A percentile compares a stretch with the other conserved stretches of the same genome.
These are phyloP conservation scores for Circinella umbellata DNA, from an alignment of 371 early-diverging fungal genomes.

Conservation along the genomic window DNA sequence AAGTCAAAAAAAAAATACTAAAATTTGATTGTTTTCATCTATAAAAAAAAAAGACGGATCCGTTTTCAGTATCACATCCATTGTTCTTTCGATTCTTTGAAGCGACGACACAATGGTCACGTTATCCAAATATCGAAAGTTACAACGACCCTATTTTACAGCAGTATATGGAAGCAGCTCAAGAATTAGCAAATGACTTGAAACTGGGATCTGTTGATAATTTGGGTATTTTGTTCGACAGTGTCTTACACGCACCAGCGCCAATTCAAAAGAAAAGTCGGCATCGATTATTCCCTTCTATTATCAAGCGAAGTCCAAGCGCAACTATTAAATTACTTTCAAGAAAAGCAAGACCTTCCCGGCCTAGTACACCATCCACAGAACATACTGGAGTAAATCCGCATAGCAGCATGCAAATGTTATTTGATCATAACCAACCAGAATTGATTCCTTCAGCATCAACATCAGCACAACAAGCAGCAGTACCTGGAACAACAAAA, in stretches of 20 bases:
- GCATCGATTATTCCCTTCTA: background rate
- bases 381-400: no score
- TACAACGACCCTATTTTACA: slow-evolving; percentile 9
- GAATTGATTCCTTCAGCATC: no score
- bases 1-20: background rate
- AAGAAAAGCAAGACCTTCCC: background rate
- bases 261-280: slow-evolving; percentile 1
- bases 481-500: background rate
- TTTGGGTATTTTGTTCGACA: slow-evolving; percentile 39
- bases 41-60: background rate
- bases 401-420: background rate
- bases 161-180: slow-evolving; percentile 23
- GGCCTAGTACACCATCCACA: background rate
- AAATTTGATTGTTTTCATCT: background rate
- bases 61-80: slow-evolving; percentile 30
- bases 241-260: slow-evolving; percentile 29
- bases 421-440: background rate
- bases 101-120: slow-evolving; percentile 25
- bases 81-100: slow-evolving; percentile 34
- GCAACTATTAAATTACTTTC: slow-evolving; percentile 6
- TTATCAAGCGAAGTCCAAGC: background rate
- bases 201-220: slow-evolving; percentile 22
- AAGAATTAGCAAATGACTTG: slow-evolving; percentile 30
- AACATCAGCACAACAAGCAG: background rate
- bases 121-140: background rate